These are phyloP conservation scores for Fusarium oligoseptatum DNA, from an alignment of 2,329 filamentous ascomycete genomes.

Conservation along the genomic window DNA sequence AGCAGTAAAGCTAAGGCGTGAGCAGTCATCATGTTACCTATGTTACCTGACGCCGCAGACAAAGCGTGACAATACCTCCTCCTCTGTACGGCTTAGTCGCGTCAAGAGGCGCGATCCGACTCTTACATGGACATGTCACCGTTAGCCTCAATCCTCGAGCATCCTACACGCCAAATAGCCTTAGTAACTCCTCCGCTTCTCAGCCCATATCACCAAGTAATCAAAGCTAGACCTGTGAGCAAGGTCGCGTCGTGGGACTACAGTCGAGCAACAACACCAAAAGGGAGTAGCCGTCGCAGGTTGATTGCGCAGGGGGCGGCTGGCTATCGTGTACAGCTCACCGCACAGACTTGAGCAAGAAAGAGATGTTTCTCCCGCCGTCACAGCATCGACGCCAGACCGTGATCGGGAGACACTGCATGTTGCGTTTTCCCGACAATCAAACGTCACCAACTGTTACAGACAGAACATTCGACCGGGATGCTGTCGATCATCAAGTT, in stretches of 20 bases:
- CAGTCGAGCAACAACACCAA: not conserved
- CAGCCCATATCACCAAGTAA: conserved; percentile 15
- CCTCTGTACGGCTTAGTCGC: not conserved
- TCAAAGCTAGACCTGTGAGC: conserved; percentile 17
- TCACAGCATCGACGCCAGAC: conserved; percentile 20
- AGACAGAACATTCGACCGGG: conserved; percentile 13
- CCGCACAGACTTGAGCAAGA: conserved; percentile 9
- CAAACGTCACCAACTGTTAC: conserved; percentile 29
- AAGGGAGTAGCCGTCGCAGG: conserved; percentile 25
- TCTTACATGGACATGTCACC: not conserved
- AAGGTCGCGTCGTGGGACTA: conserved; percentile 2
- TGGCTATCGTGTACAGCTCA: not conserved
- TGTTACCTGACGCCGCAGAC: not conserved
- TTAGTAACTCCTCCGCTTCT: conserved; percentile 8
- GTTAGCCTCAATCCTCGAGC: conserved; percentile 1
- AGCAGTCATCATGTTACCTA: conserved; percentile 4
- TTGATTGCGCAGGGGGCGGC: conserved; percentile 31
- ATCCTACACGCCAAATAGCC: not conserved
- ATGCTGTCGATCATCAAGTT: not conserved
- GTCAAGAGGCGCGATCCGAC: not conserved
- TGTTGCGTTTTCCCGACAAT: conserved; percentile 34
- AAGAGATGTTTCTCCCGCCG: conserved; percentile 11
- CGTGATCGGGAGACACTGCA: conserved; percentile 27
- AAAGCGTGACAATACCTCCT: not conserved
- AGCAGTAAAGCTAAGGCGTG: conserved; percentile 5